phyloP scores from a whole-genome alignment of 1,284 basidiomycete species.

The Ceratobasidium sp. region DNA sequence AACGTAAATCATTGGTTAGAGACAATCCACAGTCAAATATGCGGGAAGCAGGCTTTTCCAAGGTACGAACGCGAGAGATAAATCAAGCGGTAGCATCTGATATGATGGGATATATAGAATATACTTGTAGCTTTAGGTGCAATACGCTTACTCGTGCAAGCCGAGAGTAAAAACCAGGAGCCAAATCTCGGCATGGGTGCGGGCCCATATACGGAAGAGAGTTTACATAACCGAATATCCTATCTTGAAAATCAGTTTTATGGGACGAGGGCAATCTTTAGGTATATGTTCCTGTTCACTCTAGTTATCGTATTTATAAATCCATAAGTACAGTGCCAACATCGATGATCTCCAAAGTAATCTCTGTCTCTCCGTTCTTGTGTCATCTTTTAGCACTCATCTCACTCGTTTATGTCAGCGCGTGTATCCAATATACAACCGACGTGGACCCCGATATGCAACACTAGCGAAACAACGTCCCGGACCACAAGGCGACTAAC shows the following conservation, averaged over 20 bases:
- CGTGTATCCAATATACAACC: too few relatives aligned
- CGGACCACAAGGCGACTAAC: too few relatives aligned
- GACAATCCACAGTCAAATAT: neutral
- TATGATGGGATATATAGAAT: neutral
- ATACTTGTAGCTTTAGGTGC: neutral
- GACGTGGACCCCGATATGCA: too few relatives aligned
- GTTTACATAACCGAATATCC: constrained; percentile 31
- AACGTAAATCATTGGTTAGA: constrained; percentile 5
- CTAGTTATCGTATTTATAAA: too few relatives aligned
- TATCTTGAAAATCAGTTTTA: constrained; percentile 15
- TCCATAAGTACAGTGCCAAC: too few relatives aligned
- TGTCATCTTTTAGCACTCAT: too few relatives aligned
- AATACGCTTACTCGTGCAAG: neutral
- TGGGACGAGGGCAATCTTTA: too few relatives aligned
- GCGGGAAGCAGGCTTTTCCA: constrained; percentile 6
- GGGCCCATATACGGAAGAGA: constrained; percentile 21
- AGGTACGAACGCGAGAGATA: neutral
- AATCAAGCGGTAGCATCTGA: neutral
- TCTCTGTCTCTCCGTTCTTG: too few relatives aligned
- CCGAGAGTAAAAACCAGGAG: neutral
- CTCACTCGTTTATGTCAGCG: too few relatives aligned
- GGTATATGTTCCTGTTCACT: too few relatives aligned
- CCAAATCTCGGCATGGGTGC: neutral
- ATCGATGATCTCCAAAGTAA: too few relatives aligned
- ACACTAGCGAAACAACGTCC: too few relatives aligned